These are phyloP conservation scores for Rusavskia elegans DNA, from an alignment of 495 filamentous ascomycete species.

Conservation along the genomic window DNA sequence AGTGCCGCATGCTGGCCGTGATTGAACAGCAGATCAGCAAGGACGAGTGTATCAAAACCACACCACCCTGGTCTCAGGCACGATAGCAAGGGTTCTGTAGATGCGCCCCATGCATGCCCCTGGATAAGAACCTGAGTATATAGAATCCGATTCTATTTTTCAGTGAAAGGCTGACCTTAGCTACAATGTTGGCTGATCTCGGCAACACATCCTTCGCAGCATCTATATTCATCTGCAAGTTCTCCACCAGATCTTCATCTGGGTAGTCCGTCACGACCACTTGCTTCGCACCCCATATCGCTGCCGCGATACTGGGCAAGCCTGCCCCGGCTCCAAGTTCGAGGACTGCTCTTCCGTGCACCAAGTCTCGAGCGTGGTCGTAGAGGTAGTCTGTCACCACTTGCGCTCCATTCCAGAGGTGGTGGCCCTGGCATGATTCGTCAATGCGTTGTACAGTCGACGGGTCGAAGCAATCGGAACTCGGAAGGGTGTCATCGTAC, in stretches of 20 bases:
- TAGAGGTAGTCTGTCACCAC: conserved; percentile 66
- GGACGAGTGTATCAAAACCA: conserved; percentile 63
- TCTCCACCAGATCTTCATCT: conserved; percentile 61
- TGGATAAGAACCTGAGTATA: conserved; percentile 11
- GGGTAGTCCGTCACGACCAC: conserved; percentile 84
- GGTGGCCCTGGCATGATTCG: conserved; percentile 44
- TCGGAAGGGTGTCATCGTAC: conserved; percentile 25
- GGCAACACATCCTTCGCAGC: conserved; percentile 9
- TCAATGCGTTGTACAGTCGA: not conserved
- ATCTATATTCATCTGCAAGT: conserved; percentile 56
- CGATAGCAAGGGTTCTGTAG: conserved; percentile 31
- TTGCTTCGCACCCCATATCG: conserved; percentile 45
- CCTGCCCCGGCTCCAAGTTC: conserved; percentile 87
- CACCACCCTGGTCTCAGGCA: conserved; percentile 5
- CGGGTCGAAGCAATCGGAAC: not conserved
- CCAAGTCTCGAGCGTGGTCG: conserved; percentile 33
- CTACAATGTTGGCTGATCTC: not conserved
- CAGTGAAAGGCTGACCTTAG: conserved; percentile 7
- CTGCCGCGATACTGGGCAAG: conserved; percentile 64
- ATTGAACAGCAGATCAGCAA: conserved; percentile 81
- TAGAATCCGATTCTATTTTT: conserved; percentile 3
- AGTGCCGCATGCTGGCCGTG: conserved; percentile 71
- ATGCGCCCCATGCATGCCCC: conserved; percentile 70
- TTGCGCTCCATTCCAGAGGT: conserved; percentile 78
- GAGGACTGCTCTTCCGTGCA: conserved; percentile 49